Evolutionary conservation across 1,284 basidiomycete species (phyloP).

Genomic region (Tremellales sp.): DNA sequence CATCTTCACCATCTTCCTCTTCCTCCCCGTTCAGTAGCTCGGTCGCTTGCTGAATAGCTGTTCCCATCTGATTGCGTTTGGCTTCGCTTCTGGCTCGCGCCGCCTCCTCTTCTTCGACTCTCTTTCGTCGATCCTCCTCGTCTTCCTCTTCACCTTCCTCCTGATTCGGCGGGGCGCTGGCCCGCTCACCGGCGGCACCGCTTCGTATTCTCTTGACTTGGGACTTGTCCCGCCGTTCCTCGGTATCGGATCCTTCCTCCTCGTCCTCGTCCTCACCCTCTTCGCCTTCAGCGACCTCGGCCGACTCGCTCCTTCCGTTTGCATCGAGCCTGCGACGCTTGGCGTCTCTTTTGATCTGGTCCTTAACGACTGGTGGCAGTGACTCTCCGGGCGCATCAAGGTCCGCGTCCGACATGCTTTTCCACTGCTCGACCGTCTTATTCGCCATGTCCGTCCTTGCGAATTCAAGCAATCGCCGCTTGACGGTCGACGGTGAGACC

Average conservation of each 20-base stretch:
- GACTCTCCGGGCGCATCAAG: conserved; percentile 45
- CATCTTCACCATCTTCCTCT: conserved; percentile 48
- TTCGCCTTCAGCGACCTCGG: conserved; percentile 9
- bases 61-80: background rate
- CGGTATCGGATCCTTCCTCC: conserved; percentile 1
- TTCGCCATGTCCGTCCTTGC: conserved; percentile 79
- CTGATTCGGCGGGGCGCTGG: background rate
- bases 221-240: background rate
- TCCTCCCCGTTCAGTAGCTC: conserved; percentile 22
- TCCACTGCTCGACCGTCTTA: conserved; percentile 85
- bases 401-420: conserved; percentile 66
- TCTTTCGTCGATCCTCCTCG: conserved; percentile 45
- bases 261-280: conserved; percentile 29
- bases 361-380: conserved; percentile 38
- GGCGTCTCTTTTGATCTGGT: conserved; percentile 32
- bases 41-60: conserved; percentile 2
- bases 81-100: conserved; percentile 23
- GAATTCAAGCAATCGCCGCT: conserved; percentile 95
- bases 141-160: conserved; percentile 43
- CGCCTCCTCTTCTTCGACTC: conserved; percentile 46
- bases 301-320: background rate
- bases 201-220: no score
- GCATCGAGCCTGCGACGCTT: conserved; percentile 13
- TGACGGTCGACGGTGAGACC: conserved; percentile 89
- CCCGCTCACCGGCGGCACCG: no score